phyloP scores from a whole-genome alignment of 371 early-diverging fungal species.

The Rhizopus stolonifer region DNA sequence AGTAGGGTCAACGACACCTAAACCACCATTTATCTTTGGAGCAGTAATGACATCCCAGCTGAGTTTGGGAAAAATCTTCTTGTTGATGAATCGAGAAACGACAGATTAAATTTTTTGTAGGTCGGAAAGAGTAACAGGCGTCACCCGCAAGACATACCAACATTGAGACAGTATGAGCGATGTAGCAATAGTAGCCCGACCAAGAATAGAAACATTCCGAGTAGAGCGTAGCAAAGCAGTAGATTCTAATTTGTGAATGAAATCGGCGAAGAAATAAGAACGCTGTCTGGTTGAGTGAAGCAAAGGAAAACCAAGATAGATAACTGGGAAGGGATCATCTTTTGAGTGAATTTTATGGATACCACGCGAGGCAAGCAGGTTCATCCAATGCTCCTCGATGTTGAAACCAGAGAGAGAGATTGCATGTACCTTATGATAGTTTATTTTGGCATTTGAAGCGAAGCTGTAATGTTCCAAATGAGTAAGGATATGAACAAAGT shows the following conservation, averaged over 20 bases:
- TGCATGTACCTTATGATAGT: slow-evolving; percentile 2
- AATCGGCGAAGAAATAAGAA: no score
- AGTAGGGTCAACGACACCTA: neutral
- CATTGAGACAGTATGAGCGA: neutral
- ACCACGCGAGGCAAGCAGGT: neutral
- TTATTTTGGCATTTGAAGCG: slow-evolving; percentile 11
- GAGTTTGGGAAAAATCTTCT: neutral
- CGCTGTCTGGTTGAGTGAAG: no score
- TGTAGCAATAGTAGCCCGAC: no score
- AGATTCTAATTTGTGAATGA: no score
- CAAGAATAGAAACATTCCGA: no score
- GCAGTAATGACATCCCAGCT: neutral
- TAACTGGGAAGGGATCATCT: no score
- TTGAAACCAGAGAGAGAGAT: neutral
- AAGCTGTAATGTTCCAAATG: neutral
- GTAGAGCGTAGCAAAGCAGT: no score
- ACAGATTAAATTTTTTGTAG: neutral
- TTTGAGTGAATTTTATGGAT: no score
- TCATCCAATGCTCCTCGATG: neutral
- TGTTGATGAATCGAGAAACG: neutral
- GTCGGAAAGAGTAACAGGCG: neutral
- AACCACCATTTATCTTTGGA: neutral
- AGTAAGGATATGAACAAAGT: neutral
- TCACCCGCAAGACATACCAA: neutral
- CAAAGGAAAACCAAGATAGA: no score